These are phyloP conservation scores for Lolium rigidum DNA, from an alignment of 176 grass and related monocot species.

Conservation along the genomic window DNA sequence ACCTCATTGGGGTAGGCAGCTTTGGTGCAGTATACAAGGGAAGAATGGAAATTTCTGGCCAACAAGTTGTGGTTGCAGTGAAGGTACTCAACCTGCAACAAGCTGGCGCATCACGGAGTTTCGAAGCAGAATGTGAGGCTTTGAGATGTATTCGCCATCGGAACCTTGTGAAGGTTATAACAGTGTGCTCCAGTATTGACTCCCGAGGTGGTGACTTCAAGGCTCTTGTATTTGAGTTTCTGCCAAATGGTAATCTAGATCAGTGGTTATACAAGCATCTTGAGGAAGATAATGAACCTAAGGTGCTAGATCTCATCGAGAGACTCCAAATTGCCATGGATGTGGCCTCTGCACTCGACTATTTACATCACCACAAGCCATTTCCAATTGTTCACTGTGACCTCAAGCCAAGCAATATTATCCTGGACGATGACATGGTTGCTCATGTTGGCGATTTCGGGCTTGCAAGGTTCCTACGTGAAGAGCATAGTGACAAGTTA, in stretches of 20 bases:
- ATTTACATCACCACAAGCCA: constrained; percentile 29
- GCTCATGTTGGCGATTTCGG: constrained; percentile 32
- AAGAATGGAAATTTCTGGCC: constrained; percentile 23
- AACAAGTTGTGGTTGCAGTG: constrained; percentile 26
- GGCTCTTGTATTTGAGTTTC: constrained; percentile 29
- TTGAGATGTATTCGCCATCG: constrained; percentile 11
- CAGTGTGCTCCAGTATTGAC: constrained; percentile 28
- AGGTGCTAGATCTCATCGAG: neutral
- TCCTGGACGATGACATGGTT: constrained; percentile 28
- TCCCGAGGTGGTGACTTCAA: constrained; percentile 19
- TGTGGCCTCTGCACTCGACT: constrained; percentile 30
- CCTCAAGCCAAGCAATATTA: constrained; percentile 40
- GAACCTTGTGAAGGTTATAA: constrained; percentile 35
- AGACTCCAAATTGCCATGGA: neutral
- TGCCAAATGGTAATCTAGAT: constrained; percentile 35
- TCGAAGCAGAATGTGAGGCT: constrained; percentile 23
- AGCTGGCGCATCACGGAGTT: constrained; percentile 13
- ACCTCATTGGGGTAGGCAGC: constrained; percentile 23
- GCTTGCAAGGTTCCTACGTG: constrained; percentile 39
- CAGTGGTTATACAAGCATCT: constrained; percentile 10
- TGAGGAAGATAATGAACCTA: neutral
- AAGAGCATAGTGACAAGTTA: neutral
- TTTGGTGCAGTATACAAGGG: constrained; percentile 35
- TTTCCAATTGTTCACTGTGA: constrained; percentile 32
- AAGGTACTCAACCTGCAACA: constrained; percentile 32